Evolutionary conservation across 2,329 filamentous ascomycete genomes (phyloP), one percentile per base, ranked within the genome.

Genomic region (Ascochyta pisi): DNA sequence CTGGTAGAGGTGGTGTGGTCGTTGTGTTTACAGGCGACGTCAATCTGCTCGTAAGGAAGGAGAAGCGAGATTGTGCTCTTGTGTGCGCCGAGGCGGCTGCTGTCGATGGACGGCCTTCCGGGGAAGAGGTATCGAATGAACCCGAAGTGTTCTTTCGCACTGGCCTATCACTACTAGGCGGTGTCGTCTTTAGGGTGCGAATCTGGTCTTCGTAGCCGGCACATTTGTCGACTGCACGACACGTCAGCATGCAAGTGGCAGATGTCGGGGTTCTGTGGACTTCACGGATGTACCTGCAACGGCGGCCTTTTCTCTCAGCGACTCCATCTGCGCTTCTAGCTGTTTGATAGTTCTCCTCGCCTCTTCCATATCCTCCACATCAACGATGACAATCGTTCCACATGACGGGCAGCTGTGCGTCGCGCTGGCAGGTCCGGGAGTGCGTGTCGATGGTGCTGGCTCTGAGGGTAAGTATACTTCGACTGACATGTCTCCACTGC

Each of bases 131-230:
- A 12, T 60, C 54, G 40, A 64, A 47, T 16, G 69, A 53, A 38
- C 65, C 60, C 22, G 62, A 52, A 15, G 66, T 66, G 51, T 71
- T 63, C 34, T 68, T 58, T 23, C 65, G 62, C 34, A 46, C 50
- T 47, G 66, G 60, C 47, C 57, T 56, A 24, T 53, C 34, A 34
- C 43, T 47, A 37, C 24, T 60, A 15, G 26, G 13, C 44, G 63
- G 42, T 3, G 54, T 22, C 7, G 55, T 31, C 39, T 64, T 61
- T 23, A 92, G 80, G 40, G 76, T 79, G 40, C 85, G 81, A 37
- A 92, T 82, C 73, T 92, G 89, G 75, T 92, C 89, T 77, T 94
- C 90, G 81, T 92, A 92, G 78, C 92, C 88, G 69, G 90, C 89
- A 60, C 86, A 81, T 70, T 79, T 85, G 63, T 82, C 79, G 44